A percentile compares a stretch with the other conserved stretches of the same genome.
These are phyloP conservation scores for Annulohypoxylon maeteangense DNA, from an alignment of 495 filamentous ascomycete genomes.

Conservation along the genomic window DNA sequence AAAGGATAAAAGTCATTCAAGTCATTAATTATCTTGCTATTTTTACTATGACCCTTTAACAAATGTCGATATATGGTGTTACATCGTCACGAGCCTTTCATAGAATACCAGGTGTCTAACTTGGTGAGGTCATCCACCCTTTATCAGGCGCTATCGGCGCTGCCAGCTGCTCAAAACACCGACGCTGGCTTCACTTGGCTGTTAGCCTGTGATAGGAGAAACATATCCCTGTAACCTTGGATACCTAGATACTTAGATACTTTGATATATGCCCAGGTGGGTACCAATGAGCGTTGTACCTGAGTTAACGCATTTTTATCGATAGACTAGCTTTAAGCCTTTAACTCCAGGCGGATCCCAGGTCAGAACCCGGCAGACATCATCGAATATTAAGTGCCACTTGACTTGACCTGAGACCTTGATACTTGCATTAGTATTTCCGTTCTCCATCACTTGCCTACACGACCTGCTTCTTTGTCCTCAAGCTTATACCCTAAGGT, in stretches of 20 bases:
- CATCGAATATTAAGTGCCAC: conserved; percentile 12
- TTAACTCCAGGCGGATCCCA: conserved; percentile 15
- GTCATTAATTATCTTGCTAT: conserved; percentile 8
- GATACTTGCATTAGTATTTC: background rate
- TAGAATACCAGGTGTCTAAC: conserved; percentile 36
- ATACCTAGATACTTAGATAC: conserved; percentile 2
- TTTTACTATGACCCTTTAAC: conserved; percentile 21
- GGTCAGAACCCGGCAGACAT: conserved; percentile 21
- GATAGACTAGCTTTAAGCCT: conserved; percentile 22
- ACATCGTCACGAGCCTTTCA: conserved; percentile 38
- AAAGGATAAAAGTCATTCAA: conserved; percentile 5
- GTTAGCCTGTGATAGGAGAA: conserved; percentile 2
- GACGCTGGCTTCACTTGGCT: conserved; percentile 5
- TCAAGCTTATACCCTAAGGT: background rate
- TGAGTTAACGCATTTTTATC: conserved; percentile 34
- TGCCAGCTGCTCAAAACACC: conserved; percentile 30
- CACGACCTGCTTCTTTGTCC: conserved; percentile 4
- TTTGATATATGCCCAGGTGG: background rate
- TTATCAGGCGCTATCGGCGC: conserved; percentile 40
- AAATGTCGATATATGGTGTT: conserved; percentile 1
- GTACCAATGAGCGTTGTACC: conserved; percentile 18
- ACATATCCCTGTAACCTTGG: background rate
- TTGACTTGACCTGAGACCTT: background rate
- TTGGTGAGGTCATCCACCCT: conserved; percentile 42
- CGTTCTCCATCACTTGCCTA: conserved; percentile 8